Evolutionary conservation across 768 basidiomycete species (phyloP).

Genomic region (Xanthoconium purpureum): DNA sequence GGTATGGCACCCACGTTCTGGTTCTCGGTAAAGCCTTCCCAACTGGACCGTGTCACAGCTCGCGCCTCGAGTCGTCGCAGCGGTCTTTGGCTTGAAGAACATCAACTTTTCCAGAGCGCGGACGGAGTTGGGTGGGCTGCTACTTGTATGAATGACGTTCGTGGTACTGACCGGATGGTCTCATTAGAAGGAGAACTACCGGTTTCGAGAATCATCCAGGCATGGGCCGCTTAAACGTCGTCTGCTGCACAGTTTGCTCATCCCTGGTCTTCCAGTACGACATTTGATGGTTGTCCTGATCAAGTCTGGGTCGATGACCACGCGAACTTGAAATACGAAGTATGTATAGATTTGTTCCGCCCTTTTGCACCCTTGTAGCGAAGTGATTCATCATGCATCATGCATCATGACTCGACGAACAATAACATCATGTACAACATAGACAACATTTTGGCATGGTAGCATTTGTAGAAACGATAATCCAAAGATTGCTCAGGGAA

Average conservation of each 20-base stretch:
- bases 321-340: no score
- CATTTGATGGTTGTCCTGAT: conserved; percentile 22
- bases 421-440: no score
- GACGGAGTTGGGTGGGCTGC: conserved; percentile 13
- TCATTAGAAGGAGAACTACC: conserved; percentile 14
- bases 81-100: conserved; percentile 44
- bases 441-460: no score
- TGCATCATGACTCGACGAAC: no score
- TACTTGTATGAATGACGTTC: background rate
- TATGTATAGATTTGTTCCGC: no score
- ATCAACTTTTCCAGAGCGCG: conserved; percentile 17
- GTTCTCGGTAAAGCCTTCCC: conserved; percentile 16
- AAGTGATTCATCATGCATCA: no score
- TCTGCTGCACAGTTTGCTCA: background rate
- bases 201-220: conserved; percentile 20
- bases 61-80: conserved; percentile 41
- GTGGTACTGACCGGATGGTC: background rate
- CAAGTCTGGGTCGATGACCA: background rate
- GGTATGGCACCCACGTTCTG: conserved; percentile 7
- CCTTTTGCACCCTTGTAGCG: no score
- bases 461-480: no score
- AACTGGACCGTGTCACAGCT: conserved; percentile 29
- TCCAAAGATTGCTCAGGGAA: no score
- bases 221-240: background rate
- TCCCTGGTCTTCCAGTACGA: conserved; percentile 8